phyloP scores from a whole-genome alignment of 2,329 filamentous ascomycete species.

The Teratosphaeria gauchensis region DNA sequence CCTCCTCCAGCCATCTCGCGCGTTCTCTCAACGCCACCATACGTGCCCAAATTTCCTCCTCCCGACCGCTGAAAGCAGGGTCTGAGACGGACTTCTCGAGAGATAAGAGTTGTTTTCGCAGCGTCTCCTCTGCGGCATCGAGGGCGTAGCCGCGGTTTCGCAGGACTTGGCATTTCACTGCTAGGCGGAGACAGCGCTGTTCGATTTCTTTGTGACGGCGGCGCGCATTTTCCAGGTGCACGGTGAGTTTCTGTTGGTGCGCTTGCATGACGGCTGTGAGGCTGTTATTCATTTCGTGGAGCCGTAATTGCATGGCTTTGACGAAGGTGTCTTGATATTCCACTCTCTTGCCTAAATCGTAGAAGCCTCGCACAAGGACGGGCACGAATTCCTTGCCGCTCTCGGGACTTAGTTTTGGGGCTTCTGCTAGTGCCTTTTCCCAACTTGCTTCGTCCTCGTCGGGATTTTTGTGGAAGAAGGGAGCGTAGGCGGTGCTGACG shows the following conservation, averaged over 20 bases:
- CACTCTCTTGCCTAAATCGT: slow-evolving; percentile 60
- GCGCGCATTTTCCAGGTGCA: slow-evolving; percentile 57
- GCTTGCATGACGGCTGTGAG: slow-evolving; percentile 62
- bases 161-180: slow-evolving; percentile 70
- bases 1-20: slow-evolving; percentile 60
- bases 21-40: slow-evolving; percentile 66
- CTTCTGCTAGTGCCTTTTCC: slow-evolving; percentile 74
- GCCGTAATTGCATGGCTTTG: slow-evolving; percentile 56
- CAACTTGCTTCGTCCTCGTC: slow-evolving; percentile 68
- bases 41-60: slow-evolving; percentile 79
- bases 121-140: slow-evolving; percentile 67
- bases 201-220: slow-evolving; percentile 63
- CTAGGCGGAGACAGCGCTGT: slow-evolving; percentile 63
- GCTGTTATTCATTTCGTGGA: slow-evolving; percentile 71
- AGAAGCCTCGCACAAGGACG: slow-evolving; percentile 65
- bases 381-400: slow-evolving; percentile 51
- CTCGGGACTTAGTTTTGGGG: slow-evolving; percentile 45
- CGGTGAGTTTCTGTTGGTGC: slow-evolving; percentile 67
- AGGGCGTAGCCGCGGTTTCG: slow-evolving; percentile 74
- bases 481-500: slow-evolving; percentile 63
- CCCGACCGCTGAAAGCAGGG: slow-evolving; percentile 62
- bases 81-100: slow-evolving; percentile 64
- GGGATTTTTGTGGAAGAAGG: slow-evolving; percentile 61
- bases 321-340: slow-evolving; percentile 62
- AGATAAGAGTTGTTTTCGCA: slow-evolving; percentile 60